Percentiles rank a stretch among this genome's conserved stretches.
These are phyloP conservation scores for Ganoderma sinense DNA, from an alignment of 1,284 basidiomycete species.

Conservation along the genomic window DNA sequence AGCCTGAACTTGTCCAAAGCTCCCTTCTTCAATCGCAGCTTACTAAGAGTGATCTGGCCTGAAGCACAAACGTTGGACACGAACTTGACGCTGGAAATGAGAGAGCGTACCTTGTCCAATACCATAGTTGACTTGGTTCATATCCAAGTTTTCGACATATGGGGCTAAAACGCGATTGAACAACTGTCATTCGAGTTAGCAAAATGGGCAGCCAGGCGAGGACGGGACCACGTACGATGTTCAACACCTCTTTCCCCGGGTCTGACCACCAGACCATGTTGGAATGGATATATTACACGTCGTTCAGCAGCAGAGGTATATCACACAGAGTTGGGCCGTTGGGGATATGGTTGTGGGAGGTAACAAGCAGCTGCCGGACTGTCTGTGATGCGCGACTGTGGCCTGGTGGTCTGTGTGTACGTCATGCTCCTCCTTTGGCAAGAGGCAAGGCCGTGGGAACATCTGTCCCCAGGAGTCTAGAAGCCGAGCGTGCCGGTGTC, in stretches of 20 bases:
- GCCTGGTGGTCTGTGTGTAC: slow-evolving; percentile 9
- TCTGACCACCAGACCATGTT: slow-evolving; percentile 80
- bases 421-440: slow-evolving; percentile 23
- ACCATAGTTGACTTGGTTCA: slow-evolving; percentile 94
- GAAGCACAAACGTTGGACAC: slow-evolving; percentile 14
- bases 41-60: slow-evolving; percentile 88
- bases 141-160: slow-evolving; percentile 97
- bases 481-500: neutral
- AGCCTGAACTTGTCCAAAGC: slow-evolving; percentile 96
- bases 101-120: slow-evolving; percentile 81
- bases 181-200: slow-evolving; percentile 52
- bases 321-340: neutral
- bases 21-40: slow-evolving; percentile 91
- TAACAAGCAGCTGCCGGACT: neutral
- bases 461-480: neutral
- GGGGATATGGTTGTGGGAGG: neutral
- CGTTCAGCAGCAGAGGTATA: neutral
- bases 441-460: neutral
- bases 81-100: neutral
- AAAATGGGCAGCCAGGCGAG: slow-evolving; percentile 6
- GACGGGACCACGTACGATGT: slow-evolving; percentile 59
- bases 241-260: slow-evolving; percentile 80
- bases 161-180: slow-evolving; percentile 94
- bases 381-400: slow-evolving; percentile 3
- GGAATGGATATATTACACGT: slow-evolving; percentile 10